A percentile compares a stretch with the other conserved stretches of the same genome.
phyloP scores from a whole-genome alignment of 1,284 basidiomycete species.

The Ceratobasidium sp. region DNA sequence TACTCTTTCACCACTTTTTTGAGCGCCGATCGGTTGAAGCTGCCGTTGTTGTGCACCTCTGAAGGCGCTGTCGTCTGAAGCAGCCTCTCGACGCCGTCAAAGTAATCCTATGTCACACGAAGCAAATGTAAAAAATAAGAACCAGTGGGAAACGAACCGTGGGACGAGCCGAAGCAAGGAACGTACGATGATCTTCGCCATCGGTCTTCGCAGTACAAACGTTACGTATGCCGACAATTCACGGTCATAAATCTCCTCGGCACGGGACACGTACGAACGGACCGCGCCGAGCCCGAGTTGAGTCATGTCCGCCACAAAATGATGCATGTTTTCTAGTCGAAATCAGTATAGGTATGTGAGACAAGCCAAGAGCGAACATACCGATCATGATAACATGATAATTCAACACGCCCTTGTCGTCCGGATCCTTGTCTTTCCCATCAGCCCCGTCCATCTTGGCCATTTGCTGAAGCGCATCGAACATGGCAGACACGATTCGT shows the following conservation, averaged over 20 bases:
- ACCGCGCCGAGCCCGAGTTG: conserved; percentile 75
- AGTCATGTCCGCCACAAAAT: conserved; percentile 83
- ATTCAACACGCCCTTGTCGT: conserved; percentile 96
- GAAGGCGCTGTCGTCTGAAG: conserved; percentile 81
- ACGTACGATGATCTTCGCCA: conserved; percentile 83
- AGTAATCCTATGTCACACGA: conserved; percentile 75
- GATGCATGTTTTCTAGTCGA: conserved; percentile 89
- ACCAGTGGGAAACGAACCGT: background rate
- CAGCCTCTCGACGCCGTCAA: conserved; percentile 88
- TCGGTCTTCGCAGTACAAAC: conserved; percentile 84
- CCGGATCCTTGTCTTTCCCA: conserved; percentile 62
- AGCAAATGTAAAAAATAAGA: background rate
- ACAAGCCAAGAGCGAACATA: conserved; percentile 52
- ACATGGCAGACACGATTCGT: conserved; percentile 86
- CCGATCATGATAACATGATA: conserved; percentile 96
- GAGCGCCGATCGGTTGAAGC: conserved; percentile 77
- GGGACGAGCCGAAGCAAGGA: background rate
- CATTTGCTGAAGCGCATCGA: conserved; percentile 92
- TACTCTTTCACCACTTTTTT: conserved; percentile 90
- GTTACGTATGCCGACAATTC: conserved; percentile 87
- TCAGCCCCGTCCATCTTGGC: conserved; percentile 83
- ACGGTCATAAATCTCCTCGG: conserved; percentile 86
- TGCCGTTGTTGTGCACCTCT: conserved; percentile 79
- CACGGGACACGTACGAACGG: conserved; percentile 71
- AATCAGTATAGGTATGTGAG: background rate